These are phyloP conservation scores for Aspergillus eucalypticola DNA, from an alignment of 2,329 filamentous ascomycete genomes.

Conservation along the genomic window DNA sequence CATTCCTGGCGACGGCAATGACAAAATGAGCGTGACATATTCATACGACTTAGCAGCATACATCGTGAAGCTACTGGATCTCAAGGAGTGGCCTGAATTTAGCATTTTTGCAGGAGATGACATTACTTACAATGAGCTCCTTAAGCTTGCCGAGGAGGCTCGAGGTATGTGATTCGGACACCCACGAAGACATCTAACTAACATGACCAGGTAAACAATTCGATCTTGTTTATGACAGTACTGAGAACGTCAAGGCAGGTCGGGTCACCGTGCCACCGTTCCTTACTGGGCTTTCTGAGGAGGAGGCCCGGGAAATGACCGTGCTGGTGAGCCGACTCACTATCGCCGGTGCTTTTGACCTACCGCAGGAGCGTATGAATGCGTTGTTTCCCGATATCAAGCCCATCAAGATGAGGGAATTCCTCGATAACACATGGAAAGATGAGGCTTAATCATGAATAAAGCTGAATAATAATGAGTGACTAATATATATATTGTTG, in stretches of 20 bases:
- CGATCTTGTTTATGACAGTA: conserved; percentile 35
- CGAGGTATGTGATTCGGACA: conserved; percentile 34
- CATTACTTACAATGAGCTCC: conserved; percentile 48
- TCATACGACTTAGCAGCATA: conserved; percentile 53
- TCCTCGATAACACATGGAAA: conserved; percentile 19
- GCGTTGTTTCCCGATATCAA: conserved; percentile 25
- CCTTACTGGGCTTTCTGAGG: conserved; percentile 21
- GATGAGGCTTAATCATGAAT: not conserved
- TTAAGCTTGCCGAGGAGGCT: conserved; percentile 46
- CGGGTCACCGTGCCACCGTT: conserved; percentile 37
- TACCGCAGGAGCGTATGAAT: conserved; percentile 29
- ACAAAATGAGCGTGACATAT: conserved; percentile 50
- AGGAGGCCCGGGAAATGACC: conserved; percentile 30
- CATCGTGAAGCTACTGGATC: conserved; percentile 44
- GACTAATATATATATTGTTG: not conserved
- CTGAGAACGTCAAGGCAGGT: conserved; percentile 36
- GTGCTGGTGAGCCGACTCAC: conserved; percentile 31
- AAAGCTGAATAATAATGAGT: not conserved
- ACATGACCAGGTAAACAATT: conserved; percentile 33
- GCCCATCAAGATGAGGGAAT: conserved; percentile 26
- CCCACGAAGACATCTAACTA: not conserved
- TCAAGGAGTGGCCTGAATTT: conserved; percentile 48
- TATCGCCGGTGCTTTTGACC: conserved; percentile 30
- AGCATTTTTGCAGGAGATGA: conserved; percentile 42
- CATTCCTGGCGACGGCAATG: conserved; percentile 53